These are phyloP conservation scores for Mrakia hoshinonis DNA, from an alignment of 768 basidiomycete genomes.

Conservation along the genomic window DNA sequence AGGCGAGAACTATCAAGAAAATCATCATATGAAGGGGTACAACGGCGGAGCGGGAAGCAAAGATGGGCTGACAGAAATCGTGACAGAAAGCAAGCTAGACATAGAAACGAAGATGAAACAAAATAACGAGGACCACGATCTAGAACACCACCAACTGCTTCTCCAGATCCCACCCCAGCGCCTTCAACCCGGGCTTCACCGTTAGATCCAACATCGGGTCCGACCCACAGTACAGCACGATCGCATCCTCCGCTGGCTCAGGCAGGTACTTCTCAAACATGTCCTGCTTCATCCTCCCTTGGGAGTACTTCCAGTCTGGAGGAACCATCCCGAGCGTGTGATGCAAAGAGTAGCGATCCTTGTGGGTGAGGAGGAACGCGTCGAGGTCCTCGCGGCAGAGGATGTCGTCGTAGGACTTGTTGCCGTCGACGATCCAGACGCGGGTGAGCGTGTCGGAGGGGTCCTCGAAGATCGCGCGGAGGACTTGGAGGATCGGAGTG, in stretches of 20 bases:
- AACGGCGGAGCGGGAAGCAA: no score
- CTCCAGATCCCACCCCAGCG: conserved; percentile 43
- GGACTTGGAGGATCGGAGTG: conserved; percentile 54
- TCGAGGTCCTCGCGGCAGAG: conserved; percentile 50
- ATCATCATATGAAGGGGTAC: no score
- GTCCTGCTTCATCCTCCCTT: conserved; percentile 44
- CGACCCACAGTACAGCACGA: conserved; percentile 52
- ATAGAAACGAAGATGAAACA: background rate
- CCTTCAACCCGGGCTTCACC: conserved; percentile 38
- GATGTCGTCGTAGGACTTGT: conserved; percentile 49
- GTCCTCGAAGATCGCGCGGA: conserved; percentile 48
- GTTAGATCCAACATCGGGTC: conserved; percentile 42
- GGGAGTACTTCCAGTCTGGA: conserved; percentile 39
- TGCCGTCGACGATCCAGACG: conserved; percentile 49
- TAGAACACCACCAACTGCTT: conserved; percentile 22
- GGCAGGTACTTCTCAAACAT: conserved; percentile 47
- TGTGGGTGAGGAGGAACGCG: conserved; percentile 33
- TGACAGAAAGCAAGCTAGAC: no score
- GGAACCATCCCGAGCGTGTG: conserved; percentile 43
- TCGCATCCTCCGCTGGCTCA: conserved; percentile 39
- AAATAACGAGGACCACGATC: background rate
- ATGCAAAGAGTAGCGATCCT: conserved; percentile 43
- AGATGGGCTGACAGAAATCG: background rate
- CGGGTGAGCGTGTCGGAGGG: conserved; percentile 41
- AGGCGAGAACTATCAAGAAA: no score